Evolutionary conservation across 371 early-diverging fungal species (phyloP), one percentile per base, ranked within the genome.

Genomic region (Batkoa obscura): DNA sequence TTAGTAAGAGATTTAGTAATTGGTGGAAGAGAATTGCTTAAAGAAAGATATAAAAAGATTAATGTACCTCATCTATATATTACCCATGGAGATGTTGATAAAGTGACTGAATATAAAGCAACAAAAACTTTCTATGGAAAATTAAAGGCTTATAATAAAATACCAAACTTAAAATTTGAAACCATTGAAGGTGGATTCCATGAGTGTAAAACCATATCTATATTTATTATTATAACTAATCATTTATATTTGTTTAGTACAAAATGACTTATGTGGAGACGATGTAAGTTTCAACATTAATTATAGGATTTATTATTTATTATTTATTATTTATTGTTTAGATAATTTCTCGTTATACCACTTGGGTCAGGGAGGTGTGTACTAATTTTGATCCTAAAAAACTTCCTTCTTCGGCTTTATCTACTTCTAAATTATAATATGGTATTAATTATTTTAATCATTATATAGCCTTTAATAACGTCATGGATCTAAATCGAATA

Each of bases 71-170:
- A 43, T 12, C 13, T 74, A 45, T 60, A 72, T 12, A 62, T 72
- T 33, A 65, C 68, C 6, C 73, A 74, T 50, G 73, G 71, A 32
- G 62, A 63, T 37, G 63, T 38, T 17, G 76, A 76, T 57, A 64
- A 60, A 33, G 60, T 72, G 34, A 72, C 70, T 46, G 33, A 53
- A 5, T 60, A 49, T 50, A 39, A 61, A 5, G 58, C 64, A 13
- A 60, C 71, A 9, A 54, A 61, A 37, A 55, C 56, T 30, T 65
- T 68, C 0, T 67, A 60, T 56, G 60, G 67, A 15, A 43, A 59
- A 9, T 3, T 55, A 4, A 45, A 43, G 30, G 32, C 42, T 1
- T 3, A 5, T 1, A 42, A 59, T 43, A 52, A 45, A 42, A 2
- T 37, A 15, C 3, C n/a, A 2, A 53, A 53, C 15, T 6, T 41